These are phyloP conservation scores for Fusarium solani-melongenae DNA, from an alignment of 2,329 filamentous ascomycete species.

Conservation along the genomic window DNA sequence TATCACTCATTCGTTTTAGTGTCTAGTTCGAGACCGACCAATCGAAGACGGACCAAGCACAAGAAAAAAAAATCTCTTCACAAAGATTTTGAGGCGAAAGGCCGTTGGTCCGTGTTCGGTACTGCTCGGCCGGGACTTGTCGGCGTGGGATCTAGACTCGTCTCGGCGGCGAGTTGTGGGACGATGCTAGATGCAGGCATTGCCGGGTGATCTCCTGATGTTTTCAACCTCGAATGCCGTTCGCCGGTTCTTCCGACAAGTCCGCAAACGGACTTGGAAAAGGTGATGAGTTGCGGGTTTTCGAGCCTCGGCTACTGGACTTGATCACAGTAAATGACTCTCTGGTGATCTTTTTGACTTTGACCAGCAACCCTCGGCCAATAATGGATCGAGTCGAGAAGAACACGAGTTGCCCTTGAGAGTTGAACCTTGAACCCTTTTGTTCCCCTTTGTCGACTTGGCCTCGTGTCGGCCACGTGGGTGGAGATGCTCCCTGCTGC, in stretches of 20 bases:
- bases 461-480: slow-evolving; percentile 24
- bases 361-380: not conserved
- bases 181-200: slow-evolving; percentile 28
- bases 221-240: slow-evolving; percentile 7
- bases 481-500: slow-evolving; percentile 5
- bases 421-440: not conserved
- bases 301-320: not conserved
- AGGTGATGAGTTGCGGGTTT: not conserved
- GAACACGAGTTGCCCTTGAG: not conserved
- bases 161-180: slow-evolving; percentile 21
- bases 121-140: slow-evolving; percentile 40
- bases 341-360: not conserved
- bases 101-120: slow-evolving; percentile 35
- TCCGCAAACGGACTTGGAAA: not conserved
- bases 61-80: not conserved
- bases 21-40: not conserved
- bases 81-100: slow-evolving; percentile 4
- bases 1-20: slow-evolving; percentile 25
- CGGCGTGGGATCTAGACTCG: slow-evolving; percentile 17
- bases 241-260: slow-evolving; percentile 25
- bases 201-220: slow-evolving; percentile 27
- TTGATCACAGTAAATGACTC: not conserved
- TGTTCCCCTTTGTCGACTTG: not conserved
- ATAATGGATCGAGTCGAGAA: not conserved
- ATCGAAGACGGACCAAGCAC: not conserved